phyloP scores from a whole-genome alignment of 2,329 filamentous ascomycete genomes.

The Chaetomiaceae sp. region DNA sequence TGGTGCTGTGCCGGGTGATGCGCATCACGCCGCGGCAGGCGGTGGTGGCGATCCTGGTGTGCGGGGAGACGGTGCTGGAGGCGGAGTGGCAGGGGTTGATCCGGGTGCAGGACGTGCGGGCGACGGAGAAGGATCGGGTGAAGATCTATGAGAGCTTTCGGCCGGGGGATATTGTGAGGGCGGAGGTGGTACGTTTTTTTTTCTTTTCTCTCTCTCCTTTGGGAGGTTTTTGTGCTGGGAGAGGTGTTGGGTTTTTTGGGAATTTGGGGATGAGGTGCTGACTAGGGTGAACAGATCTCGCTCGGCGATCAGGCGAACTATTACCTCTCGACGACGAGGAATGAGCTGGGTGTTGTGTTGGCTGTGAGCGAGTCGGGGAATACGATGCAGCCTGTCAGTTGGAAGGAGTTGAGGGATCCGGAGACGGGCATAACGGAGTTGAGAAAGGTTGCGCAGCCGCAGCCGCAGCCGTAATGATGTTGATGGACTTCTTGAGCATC shows the following conservation, averaged over 20 bases:
- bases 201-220: not conserved
- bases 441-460: constrained; percentile 92
- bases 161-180: constrained; percentile 86
- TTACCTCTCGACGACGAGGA: constrained; percentile 86
- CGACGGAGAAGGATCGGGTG: constrained; percentile 93
- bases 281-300: constrained; percentile 56
- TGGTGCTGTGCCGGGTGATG: constrained; percentile 79
- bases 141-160: constrained; percentile 87
- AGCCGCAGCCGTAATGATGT: constrained; percentile 30
- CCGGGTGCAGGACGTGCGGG: constrained; percentile 83
- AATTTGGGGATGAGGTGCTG: not conserved
- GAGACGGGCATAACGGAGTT: constrained; percentile 71
- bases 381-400: constrained; percentile 87
- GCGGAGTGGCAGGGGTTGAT: constrained; percentile 84
- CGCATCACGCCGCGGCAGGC: constrained; percentile 82
- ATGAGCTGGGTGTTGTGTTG: constrained; percentile 91
- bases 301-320: constrained; percentile 93
- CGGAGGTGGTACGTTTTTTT: constrained; percentile 62
- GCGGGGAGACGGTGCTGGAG: constrained; percentile 66
- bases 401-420: constrained; percentile 89
- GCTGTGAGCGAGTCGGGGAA: constrained; percentile 83
- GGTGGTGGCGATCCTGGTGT: constrained; percentile 78
- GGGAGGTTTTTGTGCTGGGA: not conserved
- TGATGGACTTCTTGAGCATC: not conserved
- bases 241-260: not conserved